phyloP scores from a whole-genome alignment of 1,139 yeast genomes.

The Yamadazyma atmosphaerica region DNA sequence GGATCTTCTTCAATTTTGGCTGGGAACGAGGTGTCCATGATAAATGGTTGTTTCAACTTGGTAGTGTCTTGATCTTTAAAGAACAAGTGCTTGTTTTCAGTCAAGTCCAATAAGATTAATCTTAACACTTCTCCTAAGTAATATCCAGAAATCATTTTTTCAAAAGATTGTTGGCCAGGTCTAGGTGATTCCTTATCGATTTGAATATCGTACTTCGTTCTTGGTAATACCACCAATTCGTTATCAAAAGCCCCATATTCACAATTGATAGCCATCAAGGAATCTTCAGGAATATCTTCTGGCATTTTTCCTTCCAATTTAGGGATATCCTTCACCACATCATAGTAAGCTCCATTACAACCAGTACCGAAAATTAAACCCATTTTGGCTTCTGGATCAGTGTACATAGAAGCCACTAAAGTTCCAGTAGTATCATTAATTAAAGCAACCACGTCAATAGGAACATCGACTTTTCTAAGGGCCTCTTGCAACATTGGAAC shows the following conservation, averaged over 20 bases:
- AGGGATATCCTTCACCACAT: constrained; percentile 69
- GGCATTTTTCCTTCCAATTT: constrained; percentile 75
- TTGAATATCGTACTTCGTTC: constrained; percentile 81
- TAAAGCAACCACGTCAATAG: constrained; percentile 85
- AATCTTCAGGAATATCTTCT: constrained; percentile 58
- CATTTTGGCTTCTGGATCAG: constrained; percentile 86
- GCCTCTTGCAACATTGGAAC: constrained; percentile 87
- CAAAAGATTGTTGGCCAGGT: constrained; percentile 95
- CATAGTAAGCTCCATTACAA: constrained; percentile 96
- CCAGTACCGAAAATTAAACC: constrained; percentile 98
- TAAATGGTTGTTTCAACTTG: constrained; percentile 57
- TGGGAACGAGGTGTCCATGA: constrained; percentile 88
- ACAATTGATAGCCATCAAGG: constrained; percentile 95
- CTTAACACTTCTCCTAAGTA: constrained; percentile 93
- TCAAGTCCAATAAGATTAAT: constrained; percentile 72
- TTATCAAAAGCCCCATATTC: constrained; percentile 98
- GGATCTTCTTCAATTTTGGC: constrained; percentile 89
- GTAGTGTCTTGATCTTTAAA: constrained; percentile 69
- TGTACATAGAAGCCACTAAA: constrained; percentile 90
- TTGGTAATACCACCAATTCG: constrained; percentile 79
- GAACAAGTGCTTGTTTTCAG: constrained; percentile 57
- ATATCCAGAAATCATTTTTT: constrained; percentile 97
- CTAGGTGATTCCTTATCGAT: constrained; percentile 90
- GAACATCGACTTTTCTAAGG: constrained; percentile 61
- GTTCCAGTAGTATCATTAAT: constrained; percentile 98